phyloP scores from a whole-genome alignment of 352 stramenopile genomes.

The Phytopythium vexans region DNA sequence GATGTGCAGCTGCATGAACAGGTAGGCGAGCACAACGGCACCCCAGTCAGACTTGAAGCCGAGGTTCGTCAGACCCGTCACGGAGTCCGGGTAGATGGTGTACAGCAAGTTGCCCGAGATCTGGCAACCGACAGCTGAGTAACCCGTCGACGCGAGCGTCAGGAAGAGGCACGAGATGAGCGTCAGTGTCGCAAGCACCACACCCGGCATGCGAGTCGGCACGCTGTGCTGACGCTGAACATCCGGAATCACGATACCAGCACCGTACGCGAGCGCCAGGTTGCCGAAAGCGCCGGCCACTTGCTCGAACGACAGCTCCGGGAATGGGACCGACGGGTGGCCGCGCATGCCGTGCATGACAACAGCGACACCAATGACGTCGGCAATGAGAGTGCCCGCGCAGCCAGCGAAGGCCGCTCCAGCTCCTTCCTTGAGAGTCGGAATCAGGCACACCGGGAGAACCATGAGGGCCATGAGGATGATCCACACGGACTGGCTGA shows the following conservation, averaged over 20 bases:
- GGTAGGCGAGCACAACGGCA: slow-evolving; percentile 19
- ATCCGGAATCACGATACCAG: slow-evolving; percentile 41
- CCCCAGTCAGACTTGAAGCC: slow-evolving; percentile 21
- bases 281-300: slow-evolving; percentile 45
- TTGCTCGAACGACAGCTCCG: slow-evolving; percentile 43
- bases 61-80: slow-evolving; percentile 19
- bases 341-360: slow-evolving; percentile 36
- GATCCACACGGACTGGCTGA: slow-evolving; percentile 34
- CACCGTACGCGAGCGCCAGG: slow-evolving; percentile 49
- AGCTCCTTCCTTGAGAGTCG: slow-evolving; percentile 48
- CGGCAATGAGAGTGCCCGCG: slow-evolving; percentile 40
- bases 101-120: slow-evolving; percentile 57
- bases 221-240: slow-evolving; percentile 49
- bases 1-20: slow-evolving; percentile 27
- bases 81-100: slow-evolving; percentile 31
- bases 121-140: slow-evolving; percentile 46
- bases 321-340: slow-evolving; percentile 21
- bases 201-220: too few relatives aligned
- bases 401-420: slow-evolving; percentile 32
- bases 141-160: slow-evolving; percentile 30
- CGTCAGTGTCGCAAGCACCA: slow-evolving; percentile 38
- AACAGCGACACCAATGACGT: slow-evolving; percentile 33
- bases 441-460: slow-evolving; percentile 39
- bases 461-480: slow-evolving; percentile 36
- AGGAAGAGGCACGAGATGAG: slow-evolving; percentile 45